Evolutionary conservation across 495 filamentous ascomycete genomes (phyloP), one percentile per base, ranked within the genome.

Genomic region (Neurospora sp.): DNA sequence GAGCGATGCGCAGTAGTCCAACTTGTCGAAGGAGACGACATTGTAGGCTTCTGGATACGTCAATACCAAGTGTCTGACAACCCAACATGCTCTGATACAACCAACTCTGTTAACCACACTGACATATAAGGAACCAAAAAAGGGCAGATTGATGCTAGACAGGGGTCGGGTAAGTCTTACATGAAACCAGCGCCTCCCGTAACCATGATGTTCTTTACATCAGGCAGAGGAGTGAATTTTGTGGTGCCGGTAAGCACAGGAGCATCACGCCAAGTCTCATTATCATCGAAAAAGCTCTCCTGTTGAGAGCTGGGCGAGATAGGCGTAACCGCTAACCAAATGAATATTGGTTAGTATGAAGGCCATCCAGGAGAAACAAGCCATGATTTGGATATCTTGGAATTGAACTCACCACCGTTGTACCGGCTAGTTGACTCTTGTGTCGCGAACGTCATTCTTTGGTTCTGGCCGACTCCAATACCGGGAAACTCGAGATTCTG

Each of bases 151-250:
- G 9, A 9, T 18, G 11, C 37, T 35, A 31, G 27, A 37, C 20
- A 16, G 20, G 44, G 69, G 40, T 53, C 42, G 0, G 53, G 44
- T 5, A 68, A 53, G 59, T 40, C 85, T 73, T 81, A 92, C 89
- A 92, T 92, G 82, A 92, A 92, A 71, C 90, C 90, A 61, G 89
- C 90, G 37, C 90, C 90, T 70, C 90, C 90, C 3, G 90, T 92
- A 46, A 92, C 86, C 85, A 92, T 88, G 71, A 92, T 92, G 75
- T 91, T 92, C 79, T 87, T 89, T 37, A 89, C 86, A 79, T 89
- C 87, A 39, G 84, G 80, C 5, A 87, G 78, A 18, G 90, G 87
- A 71, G 87, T 85, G 76, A 90, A 92, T 72, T 87, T 87, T 35
- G 89, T 91, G 73, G 83, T 87, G 53, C 90, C 90, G 8, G 75